phyloP scores from a whole-genome alignment of 2,329 filamentous ascomycete genomes.

The Dichotomopilus funicola region DNA sequence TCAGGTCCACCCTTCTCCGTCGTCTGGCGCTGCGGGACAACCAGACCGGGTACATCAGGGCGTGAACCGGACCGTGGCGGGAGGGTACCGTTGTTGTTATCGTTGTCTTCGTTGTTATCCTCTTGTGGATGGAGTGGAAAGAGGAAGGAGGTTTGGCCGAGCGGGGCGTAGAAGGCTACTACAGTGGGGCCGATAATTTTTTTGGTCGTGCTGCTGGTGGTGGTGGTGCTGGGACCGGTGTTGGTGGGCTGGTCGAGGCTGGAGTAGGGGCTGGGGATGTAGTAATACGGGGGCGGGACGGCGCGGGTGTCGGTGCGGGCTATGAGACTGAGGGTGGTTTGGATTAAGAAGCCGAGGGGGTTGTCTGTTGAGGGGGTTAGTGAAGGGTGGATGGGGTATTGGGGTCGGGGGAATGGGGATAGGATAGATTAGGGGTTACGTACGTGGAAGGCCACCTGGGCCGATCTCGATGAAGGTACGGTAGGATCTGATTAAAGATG shows the following conservation, averaged over 20 bases:
- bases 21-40: conserved; percentile 36
- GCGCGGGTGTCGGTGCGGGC: conserved; percentile 30
- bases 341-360: conserved; percentile 35
- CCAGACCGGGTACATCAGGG: conserved; percentile 30
- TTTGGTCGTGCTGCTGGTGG: not conserved
- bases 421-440: no score
- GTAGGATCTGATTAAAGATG: conserved; percentile 29
- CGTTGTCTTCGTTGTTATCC: not conserved
- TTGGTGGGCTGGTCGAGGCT: not conserved
- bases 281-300: conserved; percentile 19
- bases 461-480: conserved; percentile 36
- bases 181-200: conserved; percentile 6
- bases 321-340: conserved; percentile 29
- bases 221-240: not conserved
- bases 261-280: not conserved
- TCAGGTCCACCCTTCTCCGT: conserved; percentile 19
- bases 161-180: conserved; percentile 23
- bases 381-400: no score
- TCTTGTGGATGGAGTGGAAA: not conserved
- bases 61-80: conserved; percentile 7
- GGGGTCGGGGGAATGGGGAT: no score
- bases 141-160: conserved; percentile 22
- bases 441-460: conserved; percentile 35
- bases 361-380: conserved; percentile 25
- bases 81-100: not conserved